Percentiles rank a stretch among this genome's conserved stretches.
phyloP scores from a whole-genome alignment of 2,329 filamentous ascomycete species.

The Ophiocordyceps camponoti-leonardi region DNA sequence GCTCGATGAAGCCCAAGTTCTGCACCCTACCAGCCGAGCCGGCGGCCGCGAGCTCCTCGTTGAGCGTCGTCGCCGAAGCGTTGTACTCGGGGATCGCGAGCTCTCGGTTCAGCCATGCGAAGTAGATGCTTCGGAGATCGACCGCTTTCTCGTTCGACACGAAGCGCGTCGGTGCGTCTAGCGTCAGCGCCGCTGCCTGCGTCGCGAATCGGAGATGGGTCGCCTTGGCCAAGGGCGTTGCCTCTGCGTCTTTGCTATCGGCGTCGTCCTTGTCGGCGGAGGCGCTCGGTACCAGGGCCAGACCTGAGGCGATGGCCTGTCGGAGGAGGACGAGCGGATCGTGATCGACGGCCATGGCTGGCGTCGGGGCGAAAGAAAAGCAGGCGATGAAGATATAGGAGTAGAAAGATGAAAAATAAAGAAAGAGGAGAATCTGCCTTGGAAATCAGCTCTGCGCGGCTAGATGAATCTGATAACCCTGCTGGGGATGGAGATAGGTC shows the following conservation, averaged over 20 bases:
- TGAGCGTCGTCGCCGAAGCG: constrained; percentile 61
- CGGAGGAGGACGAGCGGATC: constrained; percentile 76
- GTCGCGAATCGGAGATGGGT: constrained; percentile 61
- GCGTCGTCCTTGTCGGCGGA: constrained; percentile 43
- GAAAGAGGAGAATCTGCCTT: too few species aligned
- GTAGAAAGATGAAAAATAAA: too few species aligned
- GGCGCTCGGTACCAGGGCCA: constrained; percentile 55
- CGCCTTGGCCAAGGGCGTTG: constrained; percentile 55
- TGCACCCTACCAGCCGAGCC: constrained; percentile 54
- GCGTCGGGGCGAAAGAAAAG: too few species aligned
- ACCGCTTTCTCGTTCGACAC: constrained; percentile 58
- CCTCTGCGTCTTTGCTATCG: constrained; percentile 33
- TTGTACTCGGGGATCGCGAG: constrained; percentile 84
- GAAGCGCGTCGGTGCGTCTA: constrained; percentile 70
- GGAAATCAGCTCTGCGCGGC: too few species aligned
- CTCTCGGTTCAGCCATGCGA: constrained; percentile 90
- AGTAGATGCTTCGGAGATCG: constrained; percentile 87
- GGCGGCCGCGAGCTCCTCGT: constrained; percentile 51
- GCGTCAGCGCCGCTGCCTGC: constrained; percentile 42
- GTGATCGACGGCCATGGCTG: constrained; percentile 26
- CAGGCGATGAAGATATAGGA: too few species aligned
- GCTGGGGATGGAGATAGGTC: too few species aligned
- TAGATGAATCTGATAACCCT: too few species aligned
- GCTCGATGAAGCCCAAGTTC: constrained; percentile 82
- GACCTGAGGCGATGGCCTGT: constrained; percentile 57